Evolutionary conservation across 2,329 filamentous ascomycete species (phyloP).

Genomic region (Tolypocladium paradoxum): DNA sequence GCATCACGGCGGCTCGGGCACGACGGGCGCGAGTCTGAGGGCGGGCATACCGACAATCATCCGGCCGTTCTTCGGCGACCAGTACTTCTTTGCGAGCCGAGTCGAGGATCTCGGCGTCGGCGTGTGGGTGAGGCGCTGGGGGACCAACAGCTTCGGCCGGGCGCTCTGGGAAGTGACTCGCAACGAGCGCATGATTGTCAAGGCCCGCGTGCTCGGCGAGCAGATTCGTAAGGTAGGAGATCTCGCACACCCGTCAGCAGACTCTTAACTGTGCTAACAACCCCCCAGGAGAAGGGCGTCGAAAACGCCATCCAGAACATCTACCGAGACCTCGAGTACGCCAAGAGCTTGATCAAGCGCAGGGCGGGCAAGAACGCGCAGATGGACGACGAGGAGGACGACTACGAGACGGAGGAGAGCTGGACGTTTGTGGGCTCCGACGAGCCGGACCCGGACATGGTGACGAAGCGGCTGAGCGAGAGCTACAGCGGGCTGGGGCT

Average conservation of each 20-base stretch:
- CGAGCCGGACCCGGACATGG: constrained; percentile 33
- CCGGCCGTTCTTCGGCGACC: constrained; percentile 94
- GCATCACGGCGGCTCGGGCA: constrained; percentile 90
- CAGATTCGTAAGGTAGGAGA: constrained; percentile 72
- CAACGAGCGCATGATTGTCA: constrained; percentile 81
- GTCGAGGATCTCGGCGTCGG: constrained; percentile 92
- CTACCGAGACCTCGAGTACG: constrained; percentile 91
- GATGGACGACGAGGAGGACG: constrained; percentile 33
- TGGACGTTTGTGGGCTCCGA: constrained; percentile 78
- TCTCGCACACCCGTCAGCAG: not conserved
- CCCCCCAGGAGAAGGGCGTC: constrained; percentile 72
- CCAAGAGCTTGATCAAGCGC: constrained; percentile 67
- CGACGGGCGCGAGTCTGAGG: constrained; percentile 83
- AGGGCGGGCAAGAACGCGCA: constrained; percentile 41
- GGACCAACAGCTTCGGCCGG: constrained; percentile 72
- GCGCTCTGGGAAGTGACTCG: constrained; percentile 88
- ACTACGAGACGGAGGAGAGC: constrained; percentile 60
- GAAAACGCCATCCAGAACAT: constrained; percentile 81
- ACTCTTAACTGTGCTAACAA: constrained; percentile 15
- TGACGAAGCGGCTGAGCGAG: constrained; percentile 29
- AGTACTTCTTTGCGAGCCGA: constrained; percentile 86
- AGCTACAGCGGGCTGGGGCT: constrained; percentile 14
- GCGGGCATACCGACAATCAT: constrained; percentile 91
- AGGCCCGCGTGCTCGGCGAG: constrained; percentile 72
- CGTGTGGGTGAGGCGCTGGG: constrained; percentile 79